Base-by-base conservation (phyloP, 768 basidiomycete genomes). In the Lanmaoa rubissima region DNA sequence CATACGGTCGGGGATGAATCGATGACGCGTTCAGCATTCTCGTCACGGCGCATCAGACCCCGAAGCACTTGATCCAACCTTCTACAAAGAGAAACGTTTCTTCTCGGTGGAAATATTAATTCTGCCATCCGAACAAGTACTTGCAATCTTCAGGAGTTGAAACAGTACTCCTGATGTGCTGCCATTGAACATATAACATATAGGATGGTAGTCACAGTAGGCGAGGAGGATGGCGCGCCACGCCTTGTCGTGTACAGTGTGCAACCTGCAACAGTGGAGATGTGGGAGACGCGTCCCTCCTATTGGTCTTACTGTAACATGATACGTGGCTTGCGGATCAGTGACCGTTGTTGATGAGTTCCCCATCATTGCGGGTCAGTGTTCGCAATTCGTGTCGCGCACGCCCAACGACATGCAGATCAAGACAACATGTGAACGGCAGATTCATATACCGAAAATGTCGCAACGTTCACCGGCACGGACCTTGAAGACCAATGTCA, bases 391-490 rank as follows among this genome's bases (percentile, higher is more conserved):
- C 44, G 44, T 14, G 12, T 28, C 50, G 26, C 49, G 9, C 26
- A 26, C 26, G 24, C 32, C 40, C 1, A 28, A 9, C 26, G 39
- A 57, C 39, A 57, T 8, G 36, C 42, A 53, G 16, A 49, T 55
- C 53, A 64, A 12, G 74, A 69, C 50, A 76, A 55, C 14, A 69
- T 58, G 47, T 71, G 77, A 0, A 86, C 81, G 35, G 86, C 76
- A 2, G 76, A 71, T 60, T 92, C 90, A 58, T 90, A 92, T 2
- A 84, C 82, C 4, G 79, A 81, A 69, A 92, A 92, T 1, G 86
- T 90, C 34, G 85, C 87, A 80, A 92, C 90, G 61, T 92, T 92
- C n/a, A 90, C 88, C 3, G 90, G 91, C 24, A 91, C 79, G n/a
- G 89, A 87, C 40, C 88, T 90, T 47, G 39, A 41, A 48, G 6